phyloP scores from a whole-genome alignment of 176 grass and related monocot species.

The Musa itinerans region DNA sequence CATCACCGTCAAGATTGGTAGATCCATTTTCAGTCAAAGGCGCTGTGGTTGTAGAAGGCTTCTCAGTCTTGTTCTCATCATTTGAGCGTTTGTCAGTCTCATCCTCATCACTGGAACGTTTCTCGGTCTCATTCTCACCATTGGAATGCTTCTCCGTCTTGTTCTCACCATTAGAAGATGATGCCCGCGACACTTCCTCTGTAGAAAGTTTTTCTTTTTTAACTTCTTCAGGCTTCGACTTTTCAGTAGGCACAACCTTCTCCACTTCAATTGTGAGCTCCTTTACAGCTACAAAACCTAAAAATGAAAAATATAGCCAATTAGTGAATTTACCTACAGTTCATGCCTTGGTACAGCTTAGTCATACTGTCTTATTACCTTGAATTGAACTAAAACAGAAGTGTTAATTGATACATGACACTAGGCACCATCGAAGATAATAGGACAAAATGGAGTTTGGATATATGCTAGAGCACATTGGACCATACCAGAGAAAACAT shows the following conservation, averaged over 20 bases:
- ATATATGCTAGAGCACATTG: background rate
- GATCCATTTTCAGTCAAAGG: constrained; percentile 35
- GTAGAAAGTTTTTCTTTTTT: constrained; percentile 45
- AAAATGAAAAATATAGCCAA: constrained; percentile 25
- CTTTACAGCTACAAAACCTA: constrained; percentile 87
- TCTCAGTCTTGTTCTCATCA: constrained; percentile 49
- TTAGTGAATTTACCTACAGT: background rate
- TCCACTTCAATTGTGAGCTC: constrained; percentile 92
- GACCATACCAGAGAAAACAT: background rate
- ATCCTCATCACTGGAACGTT: constrained; percentile 28
- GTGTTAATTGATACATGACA: background rate
- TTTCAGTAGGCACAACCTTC: constrained; percentile 31
- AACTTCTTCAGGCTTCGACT: constrained; percentile 37
- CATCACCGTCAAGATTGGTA: constrained; percentile 28
- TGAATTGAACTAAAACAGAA: background rate
- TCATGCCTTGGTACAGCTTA: background rate
- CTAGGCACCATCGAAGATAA: background rate
- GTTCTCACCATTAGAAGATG: constrained; percentile 36
- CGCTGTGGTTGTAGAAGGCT: constrained; percentile 33
- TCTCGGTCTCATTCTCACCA: constrained; percentile 48
- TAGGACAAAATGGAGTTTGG: background rate
- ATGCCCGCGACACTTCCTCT: constrained; percentile 21
- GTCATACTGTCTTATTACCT: background rate
- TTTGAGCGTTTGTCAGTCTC: constrained; percentile 37
- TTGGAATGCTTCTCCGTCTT: constrained; percentile 41